Evolutionary conservation across 345 rosid genomes (phyloP), one percentile per base, ranked within the genome.

Genomic region (Gossypium stocksii): DNA sequence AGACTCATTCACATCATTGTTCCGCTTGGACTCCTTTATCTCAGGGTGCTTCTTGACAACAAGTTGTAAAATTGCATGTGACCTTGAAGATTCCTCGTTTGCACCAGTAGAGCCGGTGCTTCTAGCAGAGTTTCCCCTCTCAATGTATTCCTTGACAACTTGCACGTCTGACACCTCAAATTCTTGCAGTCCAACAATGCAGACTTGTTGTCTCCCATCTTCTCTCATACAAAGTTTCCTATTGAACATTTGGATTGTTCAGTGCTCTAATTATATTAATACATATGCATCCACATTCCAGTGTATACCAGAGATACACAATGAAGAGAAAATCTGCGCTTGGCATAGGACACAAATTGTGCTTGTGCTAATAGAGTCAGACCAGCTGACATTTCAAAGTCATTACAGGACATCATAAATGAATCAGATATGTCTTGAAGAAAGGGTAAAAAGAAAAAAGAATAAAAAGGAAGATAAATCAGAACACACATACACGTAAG

Each of bases 171-270:
- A 91, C 81, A 93, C 98, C 84, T 95, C 97, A 69, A 86, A 95
- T 82, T 95, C 99, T 89, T 95, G 98, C 84, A 95, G 80, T 70
- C 99, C 98, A 61, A 95, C 98, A 76, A 95, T 93, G 84, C 99
- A 95, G 78, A 95, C 98, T 85, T 95, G 98, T 68, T 95, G 99
- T 23, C 97, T 87, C 27, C 98, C 99, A 87, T 95, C 99, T 85
- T 95, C 99, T 78, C 99, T 89, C 99, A 95, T 93, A 70, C 96
- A 91, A 68, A 95, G 98, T 80, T 95, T 95, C 93, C 99, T 91
- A 76, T 68, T 48, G 29, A 79, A 74, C 72, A 56, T 60, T 49
- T 51, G 58, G 63, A 44, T 43, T 19, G 78, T 51, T 83, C 60
- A 73, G 74, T 48, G 58, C 61, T 63, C 56, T 46, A 57, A 53